Conservation (phyloP, 257 asterid genomes). For the Solanum bukasovii region DNA sequence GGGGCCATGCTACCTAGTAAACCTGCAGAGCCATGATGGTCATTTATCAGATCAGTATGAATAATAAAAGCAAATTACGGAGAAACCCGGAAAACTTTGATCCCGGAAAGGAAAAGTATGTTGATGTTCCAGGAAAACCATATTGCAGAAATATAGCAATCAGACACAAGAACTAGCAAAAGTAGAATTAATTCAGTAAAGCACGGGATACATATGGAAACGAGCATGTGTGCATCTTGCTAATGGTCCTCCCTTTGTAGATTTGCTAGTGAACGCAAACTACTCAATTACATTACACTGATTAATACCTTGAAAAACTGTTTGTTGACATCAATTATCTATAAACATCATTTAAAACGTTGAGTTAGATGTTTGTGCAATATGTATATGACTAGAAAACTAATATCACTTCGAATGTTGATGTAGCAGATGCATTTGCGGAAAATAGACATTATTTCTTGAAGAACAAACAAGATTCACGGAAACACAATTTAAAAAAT, state of each 20-base stretch:
- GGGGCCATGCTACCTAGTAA: conserved; percentile 79
- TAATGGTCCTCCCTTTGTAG: neutral
- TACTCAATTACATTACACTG: neutral
- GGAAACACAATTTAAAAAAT: neutral
- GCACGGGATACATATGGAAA: neutral
- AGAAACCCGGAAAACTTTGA: neutral
- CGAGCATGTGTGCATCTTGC: neutral
- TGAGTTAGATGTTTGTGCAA: neutral
- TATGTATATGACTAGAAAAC: neutral
- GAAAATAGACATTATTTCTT: neutral
- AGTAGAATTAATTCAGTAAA: neutral
- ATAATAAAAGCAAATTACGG: neutral
- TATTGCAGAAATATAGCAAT: neutral
- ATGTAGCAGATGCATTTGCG: neutral
- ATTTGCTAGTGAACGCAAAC: neutral
- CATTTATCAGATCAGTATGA: neutral
- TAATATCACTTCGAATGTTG: neutral
- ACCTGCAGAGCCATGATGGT: conserved; percentile 37
- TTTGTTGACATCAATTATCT: neutral
- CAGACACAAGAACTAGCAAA: neutral
- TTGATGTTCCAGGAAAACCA: neutral
- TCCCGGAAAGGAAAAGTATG: neutral
- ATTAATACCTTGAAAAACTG: neutral
- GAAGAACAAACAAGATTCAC: neutral
- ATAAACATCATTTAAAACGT: neutral